Base-by-base conservation (phyloP, 305 asterid species). In the Stenogyne calaminthoides region DNA sequence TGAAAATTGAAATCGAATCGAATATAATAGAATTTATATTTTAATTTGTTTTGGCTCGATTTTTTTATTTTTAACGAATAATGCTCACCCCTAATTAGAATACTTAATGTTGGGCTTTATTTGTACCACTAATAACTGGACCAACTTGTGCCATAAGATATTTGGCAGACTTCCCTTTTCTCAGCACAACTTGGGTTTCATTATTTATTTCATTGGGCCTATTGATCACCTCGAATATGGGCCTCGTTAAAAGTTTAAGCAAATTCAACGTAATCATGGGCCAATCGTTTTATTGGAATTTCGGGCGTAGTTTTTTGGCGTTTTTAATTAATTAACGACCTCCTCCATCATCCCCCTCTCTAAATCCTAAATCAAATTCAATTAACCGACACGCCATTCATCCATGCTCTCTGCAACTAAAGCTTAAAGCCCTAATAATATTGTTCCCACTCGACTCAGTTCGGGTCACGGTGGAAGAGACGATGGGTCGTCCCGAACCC, bases 401-500 rank as follows among this genome's bases (percentile, higher is more conserved):
- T 55, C 60, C n/a, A 7, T 55, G 60, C 32, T 55, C 60, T 55
- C 60, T 55, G 60, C 60, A 55, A 55, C 60, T 55, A 55, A 52
- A 18, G 32, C 3, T 14, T 54, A 54, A 55, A 55, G 60, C 60
- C 60, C 60, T 55, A 55, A 44, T 11, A 51, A 51, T 34, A 32
- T 16, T 52, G 34, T 64, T 59, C 58, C 71, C 72, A 20, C 61
- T 47, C 22, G 62, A 25, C 44, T 61, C 58, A 63, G 55, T 60
- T 64, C 56, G 71, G 74, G 42, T 46, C 72, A 32, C 67, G 70
- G 49, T 76, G 49, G 79, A 66, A 54, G 69, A 46, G 70, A 63
- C 73, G 10, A 83, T 94, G 98, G 96, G 96, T 67, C 93, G 97
- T 32, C 91, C 97, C 15, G 97, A 90, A 74, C 96, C 98, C 51